Evolutionary conservation across 2,329 filamentous ascomycete species (phyloP).

Genomic region (Exophiala dermatitidis): DNA sequence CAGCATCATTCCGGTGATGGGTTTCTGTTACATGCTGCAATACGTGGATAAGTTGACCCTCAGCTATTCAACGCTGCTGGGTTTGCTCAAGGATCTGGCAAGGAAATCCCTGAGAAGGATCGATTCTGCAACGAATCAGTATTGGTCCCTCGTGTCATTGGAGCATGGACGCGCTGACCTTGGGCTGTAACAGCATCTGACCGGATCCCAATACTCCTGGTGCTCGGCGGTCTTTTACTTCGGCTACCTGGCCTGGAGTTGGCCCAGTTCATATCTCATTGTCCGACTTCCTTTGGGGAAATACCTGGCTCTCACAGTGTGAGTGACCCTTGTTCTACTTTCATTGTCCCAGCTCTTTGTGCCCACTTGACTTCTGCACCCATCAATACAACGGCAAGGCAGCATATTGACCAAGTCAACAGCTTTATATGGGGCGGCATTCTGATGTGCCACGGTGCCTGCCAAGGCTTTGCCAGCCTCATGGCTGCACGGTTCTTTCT

Average conservation of each 20-base stretch:
- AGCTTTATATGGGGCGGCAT: slow-evolving; percentile 31
- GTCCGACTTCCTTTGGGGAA: slow-evolving; percentile 28
- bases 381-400: not conserved
- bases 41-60: slow-evolving; percentile 32
- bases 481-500: slow-evolving; percentile 40
- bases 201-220: slow-evolving; percentile 30
- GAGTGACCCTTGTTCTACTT: not conserved
- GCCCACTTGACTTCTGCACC: no score
- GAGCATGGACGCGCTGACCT: no score
- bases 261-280: slow-evolving; percentile 28
- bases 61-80: slow-evolving; percentile 30
- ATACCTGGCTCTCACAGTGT: slow-evolving; percentile 28
- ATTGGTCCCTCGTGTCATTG: no score
- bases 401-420: not conserved
- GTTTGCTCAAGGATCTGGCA: slow-evolving; percentile 26
- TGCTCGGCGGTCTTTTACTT: slow-evolving; percentile 31
- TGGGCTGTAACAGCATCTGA: slow-evolving; percentile 23
- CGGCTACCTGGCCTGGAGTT: slow-evolving; percentile 30
- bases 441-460: slow-evolving; percentile 32
- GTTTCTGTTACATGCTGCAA: slow-evolving; percentile 30
- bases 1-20: slow-evolving; percentile 4
- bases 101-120: not conserved
- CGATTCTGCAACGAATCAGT: slow-evolving; percentile 4
- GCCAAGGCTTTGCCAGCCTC: slow-evolving; percentile 30
- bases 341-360: not conserved